Percentiles rank a stretch among this genome's conserved stretches.
phyloP scores from a whole-genome alignment of 2,329 filamentous ascomycete genomes.

The Colletotrichum sp. region DNA sequence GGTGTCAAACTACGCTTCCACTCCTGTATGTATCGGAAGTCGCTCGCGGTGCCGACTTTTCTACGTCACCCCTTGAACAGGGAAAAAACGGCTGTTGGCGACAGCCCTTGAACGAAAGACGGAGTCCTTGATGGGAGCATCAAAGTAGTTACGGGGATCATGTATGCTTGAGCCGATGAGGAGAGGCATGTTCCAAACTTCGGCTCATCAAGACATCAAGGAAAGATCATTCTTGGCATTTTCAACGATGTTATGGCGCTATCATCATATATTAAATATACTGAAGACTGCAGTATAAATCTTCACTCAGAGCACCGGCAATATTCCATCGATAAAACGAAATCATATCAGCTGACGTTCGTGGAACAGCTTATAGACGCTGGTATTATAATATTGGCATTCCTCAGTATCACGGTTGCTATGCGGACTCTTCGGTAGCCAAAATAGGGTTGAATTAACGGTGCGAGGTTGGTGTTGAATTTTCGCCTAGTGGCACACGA shows the following conservation, averaged over 20 bases:
- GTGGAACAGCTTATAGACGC: not conserved
- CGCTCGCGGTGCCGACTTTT: not conserved
- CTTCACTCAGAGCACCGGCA: not conserved
- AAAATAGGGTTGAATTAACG: not conserved
- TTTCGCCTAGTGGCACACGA: not conserved
- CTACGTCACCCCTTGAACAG: not conserved
- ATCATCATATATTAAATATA: not conserved
- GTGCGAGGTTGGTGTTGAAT: not conserved
- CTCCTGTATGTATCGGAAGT: not conserved
- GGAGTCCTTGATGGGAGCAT: not conserved
- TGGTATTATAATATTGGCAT: not conserved
- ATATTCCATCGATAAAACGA: not conserved
- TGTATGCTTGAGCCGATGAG: not conserved
- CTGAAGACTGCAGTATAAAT: not conserved
- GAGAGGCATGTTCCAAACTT: not conserved
- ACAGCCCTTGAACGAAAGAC: not conserved
- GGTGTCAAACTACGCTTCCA: not conserved
- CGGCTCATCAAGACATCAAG: not conserved
- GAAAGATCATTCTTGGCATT: not conserved
- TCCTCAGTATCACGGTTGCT: not conserved
- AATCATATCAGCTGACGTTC: not conserved
- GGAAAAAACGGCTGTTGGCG: not conserved
- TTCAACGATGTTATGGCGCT: not conserved
- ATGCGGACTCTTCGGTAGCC: not conserved
- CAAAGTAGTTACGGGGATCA: not conserved